Percentiles rank a stretch among this genome's conserved stretches.
Evolutionary conservation across 1,284 basidiomycete genomes (phyloP).

Genomic region (Naganishia cerealis): DNA sequence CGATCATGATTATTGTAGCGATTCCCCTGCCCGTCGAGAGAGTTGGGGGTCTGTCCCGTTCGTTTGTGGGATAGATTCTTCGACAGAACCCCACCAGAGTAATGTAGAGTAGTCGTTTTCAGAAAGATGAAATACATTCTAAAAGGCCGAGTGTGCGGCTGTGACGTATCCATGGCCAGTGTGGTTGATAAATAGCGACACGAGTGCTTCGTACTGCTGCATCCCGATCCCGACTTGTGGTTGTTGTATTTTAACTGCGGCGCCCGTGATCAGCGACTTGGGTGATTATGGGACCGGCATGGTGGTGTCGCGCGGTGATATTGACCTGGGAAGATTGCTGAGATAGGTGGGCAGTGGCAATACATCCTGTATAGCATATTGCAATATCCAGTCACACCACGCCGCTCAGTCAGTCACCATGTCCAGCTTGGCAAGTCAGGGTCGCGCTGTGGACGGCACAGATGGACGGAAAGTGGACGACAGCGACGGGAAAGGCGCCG

Average conservation of each 20-base stretch:
- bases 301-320: too few species aligned
- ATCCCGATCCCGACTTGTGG: too few species aligned
- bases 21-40: background rate
- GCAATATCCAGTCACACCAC: background rate
- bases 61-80: background rate
- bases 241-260: too few species aligned
- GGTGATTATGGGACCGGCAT: too few species aligned
- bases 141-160: conserved; percentile 10
- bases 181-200: background rate
- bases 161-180: background rate
- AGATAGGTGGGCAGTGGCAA: background rate
- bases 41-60: background rate
- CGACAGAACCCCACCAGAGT: conserved; percentile 13
- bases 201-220: too few species aligned
- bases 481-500: background rate
- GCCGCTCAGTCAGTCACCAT: background rate
- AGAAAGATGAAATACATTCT: conserved; percentile 25
- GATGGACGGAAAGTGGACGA: conserved; percentile 22
- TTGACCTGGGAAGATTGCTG: too few species aligned
- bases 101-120: conserved; percentile 24
- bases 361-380: background rate
- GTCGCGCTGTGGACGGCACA: background rate
- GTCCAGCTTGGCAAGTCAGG: background rate
- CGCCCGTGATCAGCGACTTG: too few species aligned
- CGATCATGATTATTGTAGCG: too few species aligned